Evolutionary conservation across 148 eudicot species (phyloP).

Genomic region (Nyssa sinensis): DNA sequence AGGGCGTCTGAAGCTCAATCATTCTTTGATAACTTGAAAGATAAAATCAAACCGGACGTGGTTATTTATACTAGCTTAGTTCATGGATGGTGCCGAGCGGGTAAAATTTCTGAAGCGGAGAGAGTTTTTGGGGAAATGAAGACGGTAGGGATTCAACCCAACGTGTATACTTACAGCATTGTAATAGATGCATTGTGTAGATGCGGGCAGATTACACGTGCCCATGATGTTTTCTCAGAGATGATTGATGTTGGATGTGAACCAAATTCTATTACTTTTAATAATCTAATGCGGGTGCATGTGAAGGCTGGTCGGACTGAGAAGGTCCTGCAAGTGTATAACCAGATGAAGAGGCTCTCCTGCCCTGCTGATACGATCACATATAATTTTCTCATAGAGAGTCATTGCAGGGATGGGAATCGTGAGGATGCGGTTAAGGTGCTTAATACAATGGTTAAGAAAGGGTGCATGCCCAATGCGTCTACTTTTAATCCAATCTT

Average conservation of each 20-base stretch:
- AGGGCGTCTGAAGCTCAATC: slow-evolving; percentile 71
- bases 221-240: slow-evolving; percentile 87
- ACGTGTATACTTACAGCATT: slow-evolving; percentile 69
- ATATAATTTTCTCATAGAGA: slow-evolving; percentile 67
- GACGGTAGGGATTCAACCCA: slow-evolving; percentile 60
- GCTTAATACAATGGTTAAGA: slow-evolving; percentile 63
- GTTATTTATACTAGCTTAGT: slow-evolving; percentile 70
- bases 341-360: slow-evolving; percentile 77
- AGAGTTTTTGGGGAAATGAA: slow-evolving; percentile 84
- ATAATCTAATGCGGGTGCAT: slow-evolving; percentile 86
- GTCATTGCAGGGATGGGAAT: slow-evolving; percentile 75
- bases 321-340: slow-evolving; percentile 77
- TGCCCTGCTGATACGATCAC: slow-evolving; percentile 68
- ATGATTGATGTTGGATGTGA: slow-evolving; percentile 73
- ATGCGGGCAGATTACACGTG: slow-evolving; percentile 71
- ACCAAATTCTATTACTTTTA: slow-evolving; percentile 77
- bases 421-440: slow-evolving; percentile 75
- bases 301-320: slow-evolving; percentile 73
- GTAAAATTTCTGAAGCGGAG: slow-evolving; percentile 70
- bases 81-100: slow-evolving; percentile 82
- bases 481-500: slow-evolving; percentile 78
- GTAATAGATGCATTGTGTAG: slow-evolving; percentile 90
- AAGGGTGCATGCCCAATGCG: slow-evolving; percentile 57
- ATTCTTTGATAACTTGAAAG: slow-evolving; percentile 68
- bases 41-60: slow-evolving; percentile 63